phyloP scores from a whole-genome alignment of 192 early-diverging fungal species.

The Linnemannia elongata region DNA sequence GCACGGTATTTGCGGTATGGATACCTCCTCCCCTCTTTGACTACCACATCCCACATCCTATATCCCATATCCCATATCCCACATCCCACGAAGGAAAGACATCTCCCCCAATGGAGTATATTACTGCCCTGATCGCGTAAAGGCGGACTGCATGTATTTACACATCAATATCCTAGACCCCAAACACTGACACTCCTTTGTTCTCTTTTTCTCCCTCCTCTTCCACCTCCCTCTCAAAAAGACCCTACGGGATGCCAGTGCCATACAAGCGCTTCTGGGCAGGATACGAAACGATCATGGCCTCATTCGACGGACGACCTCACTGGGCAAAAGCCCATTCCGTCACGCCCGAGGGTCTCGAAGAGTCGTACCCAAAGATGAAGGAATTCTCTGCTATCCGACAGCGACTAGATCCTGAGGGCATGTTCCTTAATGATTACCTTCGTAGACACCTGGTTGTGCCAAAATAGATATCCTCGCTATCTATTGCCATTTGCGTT shows the following conservation, averaged over 20 bases:
- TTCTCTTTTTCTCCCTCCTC: background rate
- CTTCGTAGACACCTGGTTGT: constrained; percentile 69
- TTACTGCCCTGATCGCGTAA: background rate
- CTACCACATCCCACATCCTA: background rate
- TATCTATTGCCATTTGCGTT: background rate
- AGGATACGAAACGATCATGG: constrained; percentile 81
- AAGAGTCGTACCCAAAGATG: constrained; percentile 73
- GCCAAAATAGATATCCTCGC: background rate
- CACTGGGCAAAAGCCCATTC: constrained; percentile 83
- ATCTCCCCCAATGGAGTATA: background rate
- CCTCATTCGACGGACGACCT: constrained; percentile 71
- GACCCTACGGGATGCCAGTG: constrained; percentile 75
- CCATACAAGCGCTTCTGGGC: constrained; percentile 81
- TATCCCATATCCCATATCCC: background rate
- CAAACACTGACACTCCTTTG: background rate
- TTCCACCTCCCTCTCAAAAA: constrained; percentile 11
- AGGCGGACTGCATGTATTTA: background rate
- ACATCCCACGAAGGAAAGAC: background rate
- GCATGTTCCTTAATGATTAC: constrained; percentile 81
- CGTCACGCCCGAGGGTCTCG: constrained; percentile 66
- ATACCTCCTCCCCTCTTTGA: background rate
- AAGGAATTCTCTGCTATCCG: constrained; percentile 69
- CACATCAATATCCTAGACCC: background rate
- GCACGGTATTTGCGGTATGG: background rate
- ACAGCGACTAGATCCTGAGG: constrained; percentile 71